These are phyloP conservation scores for Acorus calamus DNA, from an alignment of 106 monocot genomes.

Conservation along the genomic window DNA sequence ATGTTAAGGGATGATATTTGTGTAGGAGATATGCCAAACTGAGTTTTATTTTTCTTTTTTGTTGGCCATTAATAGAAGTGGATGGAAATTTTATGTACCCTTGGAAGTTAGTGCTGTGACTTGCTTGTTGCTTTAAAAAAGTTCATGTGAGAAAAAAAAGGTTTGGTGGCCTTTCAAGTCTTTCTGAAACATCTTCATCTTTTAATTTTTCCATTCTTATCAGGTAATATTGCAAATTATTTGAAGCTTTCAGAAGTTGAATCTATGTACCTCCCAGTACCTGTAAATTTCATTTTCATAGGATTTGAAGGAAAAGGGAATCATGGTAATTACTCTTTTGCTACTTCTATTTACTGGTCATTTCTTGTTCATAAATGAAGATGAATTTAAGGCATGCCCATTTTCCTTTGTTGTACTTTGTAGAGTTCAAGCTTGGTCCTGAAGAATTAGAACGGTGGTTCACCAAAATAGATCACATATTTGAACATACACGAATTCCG, in stretches of 20 bases:
- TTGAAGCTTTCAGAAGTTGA: constrained; percentile 73
- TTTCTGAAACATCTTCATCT: not conserved
- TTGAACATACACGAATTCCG: constrained; percentile 85
- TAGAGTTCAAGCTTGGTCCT: constrained; percentile 73
- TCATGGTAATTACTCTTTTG: constrained; percentile 31
- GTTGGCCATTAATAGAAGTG: too few species aligned
- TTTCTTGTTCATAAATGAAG: not conserved
- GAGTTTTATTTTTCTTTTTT: too few species aligned
- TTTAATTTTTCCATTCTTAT: not conserved
- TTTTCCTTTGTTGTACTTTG: constrained; percentile 1
- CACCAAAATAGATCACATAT: constrained; percentile 89
- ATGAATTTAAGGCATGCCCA: not conserved
- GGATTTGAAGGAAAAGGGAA: constrained; percentile 99
- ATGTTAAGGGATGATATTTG: too few species aligned
- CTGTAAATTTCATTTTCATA: constrained; percentile 90
- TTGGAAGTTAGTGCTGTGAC: too few species aligned
- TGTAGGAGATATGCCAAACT: too few species aligned
- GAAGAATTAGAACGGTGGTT: constrained; percentile 92
- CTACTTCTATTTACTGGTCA: not conserved
- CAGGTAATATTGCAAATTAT: constrained; percentile 90
- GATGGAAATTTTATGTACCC: too few species aligned
- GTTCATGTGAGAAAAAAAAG: too few species aligned
- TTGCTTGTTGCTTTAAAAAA: too few species aligned
- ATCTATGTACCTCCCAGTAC: constrained; percentile 76
- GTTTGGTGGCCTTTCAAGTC: too few species aligned